phyloP scores from a whole-genome alignment of 306 rosid genomes.

The Vachellia collinsii region DNA sequence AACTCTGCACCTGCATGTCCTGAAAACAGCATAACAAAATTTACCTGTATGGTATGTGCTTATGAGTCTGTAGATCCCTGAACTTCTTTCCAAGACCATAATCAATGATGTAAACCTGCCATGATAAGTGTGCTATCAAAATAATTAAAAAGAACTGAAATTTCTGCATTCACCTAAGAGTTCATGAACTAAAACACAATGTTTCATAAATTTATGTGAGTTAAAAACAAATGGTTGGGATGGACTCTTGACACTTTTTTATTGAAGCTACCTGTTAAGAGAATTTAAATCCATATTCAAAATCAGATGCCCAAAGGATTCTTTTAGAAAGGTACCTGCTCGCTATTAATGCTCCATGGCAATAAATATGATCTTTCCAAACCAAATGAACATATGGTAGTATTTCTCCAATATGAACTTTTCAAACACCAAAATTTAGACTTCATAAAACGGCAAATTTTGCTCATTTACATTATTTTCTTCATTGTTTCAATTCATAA shows the following conservation, averaged over 20 bases:
- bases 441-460: neutral
- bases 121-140: conserved; percentile 28
- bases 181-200: too few relatives aligned
- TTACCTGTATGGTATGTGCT: conserved; percentile 98
- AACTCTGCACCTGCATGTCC: conserved; percentile 23
- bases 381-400: neutral
- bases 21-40: conserved; percentile 29
- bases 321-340: neutral
- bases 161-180: conserved; percentile 7
- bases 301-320: neutral
- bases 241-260: too few relatives aligned
- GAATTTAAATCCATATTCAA: neutral
- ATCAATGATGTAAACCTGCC: conserved; percentile 90
- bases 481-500: neutral
- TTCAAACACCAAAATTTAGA: neutral
- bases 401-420: neutral
- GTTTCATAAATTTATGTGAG: too few relatives aligned
- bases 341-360: neutral
- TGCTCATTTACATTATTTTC: neutral
- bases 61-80: conserved; percentile 97
- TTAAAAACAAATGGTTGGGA: too few relatives aligned
- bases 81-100: conserved; percentile 97
- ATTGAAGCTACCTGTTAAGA: too few relatives aligned
- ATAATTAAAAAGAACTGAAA: conserved; percentile 23
- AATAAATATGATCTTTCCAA: neutral